phyloP scores from a whole-genome alignment of 108 stramenopile genomes.

The Parietichytrium sp. region DNA sequence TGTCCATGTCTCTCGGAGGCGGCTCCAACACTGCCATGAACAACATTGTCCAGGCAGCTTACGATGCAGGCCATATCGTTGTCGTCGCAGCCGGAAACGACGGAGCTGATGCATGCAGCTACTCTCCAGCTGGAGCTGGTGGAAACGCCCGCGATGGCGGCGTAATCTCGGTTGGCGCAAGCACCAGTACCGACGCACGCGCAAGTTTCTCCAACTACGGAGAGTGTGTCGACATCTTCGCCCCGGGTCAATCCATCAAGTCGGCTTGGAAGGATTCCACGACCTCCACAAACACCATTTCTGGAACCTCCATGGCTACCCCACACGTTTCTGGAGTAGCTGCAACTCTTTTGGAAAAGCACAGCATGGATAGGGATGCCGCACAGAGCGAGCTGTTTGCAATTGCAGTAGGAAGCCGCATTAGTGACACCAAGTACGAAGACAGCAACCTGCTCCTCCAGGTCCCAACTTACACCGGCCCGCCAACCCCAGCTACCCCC shows the following conservation, averaged over 20 bases:
- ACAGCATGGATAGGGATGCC: neutral
- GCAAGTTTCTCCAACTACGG: constrained; percentile 45
- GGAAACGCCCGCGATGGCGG: neutral
- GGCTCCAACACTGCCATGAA: neutral
- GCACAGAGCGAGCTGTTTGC: neutral
- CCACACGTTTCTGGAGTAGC: constrained; percentile 44
- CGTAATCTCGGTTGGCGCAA: constrained; percentile 39
- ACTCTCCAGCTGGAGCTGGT: constrained; percentile 41
- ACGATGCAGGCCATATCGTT: constrained; percentile 16
- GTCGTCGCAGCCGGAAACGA: constrained; percentile 50
- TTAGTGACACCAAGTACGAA: neutral
- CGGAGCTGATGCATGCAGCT: neutral
- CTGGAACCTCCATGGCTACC: constrained; percentile 48
- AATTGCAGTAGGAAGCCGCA: neutral
- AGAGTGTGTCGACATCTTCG: constrained; percentile 34
- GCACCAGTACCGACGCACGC: neutral
- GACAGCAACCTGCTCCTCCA: neutral
- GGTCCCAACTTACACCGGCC: constrained; percentile 4
- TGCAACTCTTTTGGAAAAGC: constrained; percentile 28
- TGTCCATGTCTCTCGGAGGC: constrained; percentile 42
- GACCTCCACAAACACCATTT: neutral
- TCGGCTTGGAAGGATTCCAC: neutral
- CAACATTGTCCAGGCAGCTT: neutral
- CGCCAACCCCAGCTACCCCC: constrained; percentile 2
- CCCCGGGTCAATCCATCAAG: constrained; percentile 33